Evolutionary conservation across 2,329 filamentous ascomycete genomes (phyloP).

Genomic region (Fonsecaea multimorphosa): DNA sequence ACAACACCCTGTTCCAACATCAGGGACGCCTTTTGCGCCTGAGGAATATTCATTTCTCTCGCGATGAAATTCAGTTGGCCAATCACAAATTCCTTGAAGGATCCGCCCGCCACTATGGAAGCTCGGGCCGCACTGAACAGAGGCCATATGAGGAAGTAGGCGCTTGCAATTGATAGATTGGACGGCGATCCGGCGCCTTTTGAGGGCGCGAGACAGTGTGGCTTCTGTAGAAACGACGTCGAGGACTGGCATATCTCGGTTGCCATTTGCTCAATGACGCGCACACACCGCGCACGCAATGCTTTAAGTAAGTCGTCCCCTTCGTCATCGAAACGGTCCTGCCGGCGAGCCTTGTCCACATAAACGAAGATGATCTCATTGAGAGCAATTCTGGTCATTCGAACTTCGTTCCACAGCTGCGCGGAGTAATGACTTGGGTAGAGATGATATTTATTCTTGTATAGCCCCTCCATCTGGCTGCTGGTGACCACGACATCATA

Average conservation of each 20-base stretch:
- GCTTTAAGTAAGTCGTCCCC: background rate
- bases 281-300: background rate
- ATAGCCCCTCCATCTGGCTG: constrained; percentile 13
- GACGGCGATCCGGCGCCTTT: background rate
- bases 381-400: constrained; percentile 39
- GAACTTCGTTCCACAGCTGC: constrained; percentile 39
- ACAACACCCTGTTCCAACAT: constrained; percentile 19
- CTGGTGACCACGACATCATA: constrained; percentile 27
- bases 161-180: constrained; percentile 7
- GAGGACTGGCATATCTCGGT: constrained; percentile 26
- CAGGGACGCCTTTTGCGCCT: constrained; percentile 13
- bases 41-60: constrained; percentile 23
- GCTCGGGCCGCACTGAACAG: constrained; percentile 22
- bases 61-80: constrained; percentile 23
- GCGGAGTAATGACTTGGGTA: constrained; percentile 36
- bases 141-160: constrained; percentile 29
- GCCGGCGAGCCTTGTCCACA: background rate
- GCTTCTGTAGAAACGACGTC: constrained; percentile 11
- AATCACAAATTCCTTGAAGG: constrained; percentile 12
- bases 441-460: constrained; percentile 35
- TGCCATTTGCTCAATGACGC: constrained; percentile 13
- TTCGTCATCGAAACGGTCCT: background rate
- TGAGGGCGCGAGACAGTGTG: background rate
- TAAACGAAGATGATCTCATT: constrained; percentile 17
- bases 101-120: background rate